These are phyloP conservation scores for Saccharomyces jurei DNA, from an alignment of 805 yeast species.

Conservation along the genomic window DNA sequence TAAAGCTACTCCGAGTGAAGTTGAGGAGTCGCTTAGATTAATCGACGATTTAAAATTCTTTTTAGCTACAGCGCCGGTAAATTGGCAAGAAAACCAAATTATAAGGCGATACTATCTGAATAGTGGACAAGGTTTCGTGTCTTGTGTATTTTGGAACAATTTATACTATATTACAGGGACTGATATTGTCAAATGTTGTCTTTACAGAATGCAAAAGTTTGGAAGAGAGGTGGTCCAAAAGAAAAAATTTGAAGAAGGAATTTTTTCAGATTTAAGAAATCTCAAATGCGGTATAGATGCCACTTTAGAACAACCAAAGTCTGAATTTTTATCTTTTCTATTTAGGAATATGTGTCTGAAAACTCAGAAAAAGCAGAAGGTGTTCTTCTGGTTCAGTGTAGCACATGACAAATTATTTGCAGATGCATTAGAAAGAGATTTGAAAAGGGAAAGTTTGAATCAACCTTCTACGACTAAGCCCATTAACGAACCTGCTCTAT, in stretches of 20 bases:
- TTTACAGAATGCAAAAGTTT: constrained; percentile 80
- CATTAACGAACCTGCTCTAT: constrained; percentile 66
- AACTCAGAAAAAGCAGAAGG: constrained; percentile 95
- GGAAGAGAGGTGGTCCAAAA: constrained; percentile 80
- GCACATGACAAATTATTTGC: constrained; percentile 88
- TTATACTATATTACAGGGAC: constrained; percentile 90
- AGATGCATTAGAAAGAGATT: constrained; percentile 88
- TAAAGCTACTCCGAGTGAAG: constrained; percentile 15
- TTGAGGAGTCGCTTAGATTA: constrained; percentile 49
- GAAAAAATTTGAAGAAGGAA: constrained; percentile 94
- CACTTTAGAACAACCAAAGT: constrained; percentile 76
- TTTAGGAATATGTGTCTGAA: constrained; percentile 81
- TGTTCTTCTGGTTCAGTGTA: constrained; percentile 92
- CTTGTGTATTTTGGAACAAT: constrained; percentile 88
- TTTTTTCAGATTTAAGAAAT: constrained; percentile 82
- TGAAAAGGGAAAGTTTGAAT: constrained; percentile 60
- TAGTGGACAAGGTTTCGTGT: constrained; percentile 84
- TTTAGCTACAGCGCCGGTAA: constrained; percentile 87
- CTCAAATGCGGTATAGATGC: constrained; percentile 85
- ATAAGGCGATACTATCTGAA: constrained; percentile 79
- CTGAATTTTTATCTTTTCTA: constrained; percentile 73
- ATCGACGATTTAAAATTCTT: constrained; percentile 79
- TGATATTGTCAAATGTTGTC: constrained; percentile 86
- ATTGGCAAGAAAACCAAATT: constrained; percentile 84
- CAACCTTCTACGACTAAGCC: constrained; percentile 69